Evolutionary conservation across 331 rosid species (phyloP), one percentile per base, ranked within the genome.

Genomic region (Acacia concinna): DNA sequence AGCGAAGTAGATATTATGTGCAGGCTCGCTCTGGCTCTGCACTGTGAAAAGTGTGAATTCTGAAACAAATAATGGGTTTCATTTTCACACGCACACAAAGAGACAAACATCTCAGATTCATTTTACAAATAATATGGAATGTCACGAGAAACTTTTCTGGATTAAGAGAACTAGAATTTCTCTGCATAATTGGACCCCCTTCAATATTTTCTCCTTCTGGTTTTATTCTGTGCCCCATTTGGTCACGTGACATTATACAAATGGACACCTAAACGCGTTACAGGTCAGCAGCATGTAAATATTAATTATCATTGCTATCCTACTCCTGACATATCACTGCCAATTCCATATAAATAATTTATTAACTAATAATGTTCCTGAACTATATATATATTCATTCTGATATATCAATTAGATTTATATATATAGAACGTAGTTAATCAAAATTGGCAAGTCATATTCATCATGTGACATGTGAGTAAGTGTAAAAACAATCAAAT

Each of bases 121-220:
- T 60, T 73, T 84, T 84, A 43, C 54, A 79, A 82, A 86, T 89
- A 77, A 81, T 75, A 85, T 83, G 87, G 84, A 85, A 86, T 88
- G 94, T 90, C 97, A 91, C 92, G 97, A 86, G 93, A 89, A 83
- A 77, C 83, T 78, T 86, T 88, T 88, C 90, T 88, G 82, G 84
- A 81, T 85, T 76, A 71, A 85, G 83, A 85, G 82, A 77, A 79
- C 75, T 78, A 67, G 51, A 83, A 82, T 83, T 68, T 80, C 68
- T 70, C 70, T 76, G 86, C 83, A 89, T 83, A 83, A 85, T 86
- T 86, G 86, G 81, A 76, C 87, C 85, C 86, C 86, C 63, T 69
- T 81, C 71, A 78, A 72, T 34, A 51, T 79, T 76, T 72, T 84
- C 83, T 85, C 13, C 63, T 80, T 77, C 71, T 56, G 87, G 87